phyloP scores from a whole-genome alignment of 2,329 filamentous ascomycete species.

The Colletotrichum nymphaeae region DNA sequence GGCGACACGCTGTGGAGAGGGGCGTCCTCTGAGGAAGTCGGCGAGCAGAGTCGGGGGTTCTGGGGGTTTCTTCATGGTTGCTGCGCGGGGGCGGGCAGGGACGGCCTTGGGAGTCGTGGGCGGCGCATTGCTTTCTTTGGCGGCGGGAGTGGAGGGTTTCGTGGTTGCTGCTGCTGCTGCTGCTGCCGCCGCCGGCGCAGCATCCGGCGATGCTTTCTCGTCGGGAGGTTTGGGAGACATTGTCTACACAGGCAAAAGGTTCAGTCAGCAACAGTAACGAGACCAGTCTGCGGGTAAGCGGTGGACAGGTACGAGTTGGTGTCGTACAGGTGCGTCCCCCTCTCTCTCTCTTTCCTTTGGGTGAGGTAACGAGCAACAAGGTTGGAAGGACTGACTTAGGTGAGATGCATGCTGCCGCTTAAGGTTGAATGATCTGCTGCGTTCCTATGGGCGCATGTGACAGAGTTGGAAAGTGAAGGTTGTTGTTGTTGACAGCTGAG shows the following conservation, averaged over 20 bases:
- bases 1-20: conserved; percentile 65
- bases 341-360: conserved; percentile 10
- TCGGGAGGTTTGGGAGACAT: conserved; percentile 36
- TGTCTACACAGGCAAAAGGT: conserved; percentile 10
- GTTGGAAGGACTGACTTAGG: conserved; percentile 16
- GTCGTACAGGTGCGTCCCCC: conserved; percentile 22
- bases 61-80: conserved; percentile 52
- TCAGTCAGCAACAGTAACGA: conserved; percentile 10
- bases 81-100: conserved; percentile 51
- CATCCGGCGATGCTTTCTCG: conserved; percentile 28
- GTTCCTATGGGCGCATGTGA: not conserved
- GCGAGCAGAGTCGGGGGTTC: conserved; percentile 61
- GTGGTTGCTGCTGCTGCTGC: not conserved
- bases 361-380: not conserved
- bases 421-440: conserved; percentile 7
- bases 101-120: conserved; percentile 54
- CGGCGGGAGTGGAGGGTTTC: conserved; percentile 21
- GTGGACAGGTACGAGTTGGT: not conserved
- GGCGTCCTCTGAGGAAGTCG: conserved; percentile 69
- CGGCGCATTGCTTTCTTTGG: conserved; percentile 16
- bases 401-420: conserved; percentile 35
- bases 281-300: not conserved
- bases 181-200: not conserved
- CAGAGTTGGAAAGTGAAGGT: not conserved
- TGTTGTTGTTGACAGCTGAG: not conserved